Evolutionary conservation across 202 grass and related monocot genomes (phyloP).

Genomic region (Setaria viridis): DNA sequence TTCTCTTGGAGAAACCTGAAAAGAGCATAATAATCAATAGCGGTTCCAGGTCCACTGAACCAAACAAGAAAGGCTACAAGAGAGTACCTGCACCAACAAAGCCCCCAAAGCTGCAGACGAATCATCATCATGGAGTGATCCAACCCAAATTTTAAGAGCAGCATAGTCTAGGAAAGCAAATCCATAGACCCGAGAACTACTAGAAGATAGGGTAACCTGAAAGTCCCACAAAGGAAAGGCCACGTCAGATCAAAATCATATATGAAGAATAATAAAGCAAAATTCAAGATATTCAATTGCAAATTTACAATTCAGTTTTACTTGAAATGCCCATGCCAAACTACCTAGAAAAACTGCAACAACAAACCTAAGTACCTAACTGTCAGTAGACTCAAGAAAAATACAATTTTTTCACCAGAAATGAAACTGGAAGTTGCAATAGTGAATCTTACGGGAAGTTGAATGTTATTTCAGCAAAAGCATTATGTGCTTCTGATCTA

Average conservation of each 20-base stretch:
- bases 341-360: conserved; percentile 9
- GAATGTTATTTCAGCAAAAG: conserved; percentile 22
- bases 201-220: conserved; percentile 50
- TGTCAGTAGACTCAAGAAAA: not conserved
- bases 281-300: conserved; percentile 9
- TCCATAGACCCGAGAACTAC: conserved; percentile 66
- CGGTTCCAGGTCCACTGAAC: conserved; percentile 13
- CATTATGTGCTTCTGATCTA: not conserved
- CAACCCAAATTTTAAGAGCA: conserved; percentile 89
- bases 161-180: conserved; percentile 96
- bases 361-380: conserved; percentile 19
- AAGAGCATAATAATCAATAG: conserved; percentile 48
- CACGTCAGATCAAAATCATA: conserved; percentile 27
- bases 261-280: conserved; percentile 35
- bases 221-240: conserved; percentile 14
- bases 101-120: conserved; percentile 84
- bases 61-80: conserved; percentile 38
- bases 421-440: conserved; percentile 7
- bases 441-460: not conserved
- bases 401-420: conserved; percentile 11
- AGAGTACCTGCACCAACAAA: conserved; percentile 88
- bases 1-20: conserved; percentile 92
- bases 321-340: not conserved
- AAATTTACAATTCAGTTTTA: conserved; percentile 9
- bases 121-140: conserved; percentile 81